Percentiles rank a stretch among this genome's conserved stretches.
phyloP scores from a whole-genome alignment of 108 stramenopile genomes.

The Fistulifera solaris region DNA sequence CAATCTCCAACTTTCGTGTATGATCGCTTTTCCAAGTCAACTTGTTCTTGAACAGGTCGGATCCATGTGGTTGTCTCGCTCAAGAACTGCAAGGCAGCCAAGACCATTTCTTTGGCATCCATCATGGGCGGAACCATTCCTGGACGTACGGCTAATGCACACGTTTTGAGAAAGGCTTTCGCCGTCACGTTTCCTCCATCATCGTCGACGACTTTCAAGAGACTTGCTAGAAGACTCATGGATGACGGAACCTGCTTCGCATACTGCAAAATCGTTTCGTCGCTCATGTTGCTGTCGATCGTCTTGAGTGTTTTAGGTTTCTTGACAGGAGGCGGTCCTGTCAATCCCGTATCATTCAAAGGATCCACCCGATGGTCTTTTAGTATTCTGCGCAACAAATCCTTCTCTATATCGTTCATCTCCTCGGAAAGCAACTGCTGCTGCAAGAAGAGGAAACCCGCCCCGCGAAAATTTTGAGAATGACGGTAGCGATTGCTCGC shows the following conservation, averaged over 20 bases:
- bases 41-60: constrained; percentile 12
- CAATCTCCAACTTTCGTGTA: constrained; percentile 25
- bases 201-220: not conserved
- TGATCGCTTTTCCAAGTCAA: constrained; percentile 33
- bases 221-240: constrained; percentile 2
- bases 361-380: too few relatives aligned
- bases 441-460: too few relatives aligned
- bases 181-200: constrained; percentile 2
- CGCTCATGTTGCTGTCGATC: constrained; percentile 5
- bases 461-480: too few relatives aligned
- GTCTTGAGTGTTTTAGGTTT: not conserved
- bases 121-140: constrained; percentile 50
- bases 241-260: not conserved
- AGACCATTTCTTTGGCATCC: constrained; percentile 70
- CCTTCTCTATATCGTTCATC: too few relatives aligned
- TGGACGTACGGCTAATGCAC: constrained; percentile 46
- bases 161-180: constrained; percentile 29
- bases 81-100: constrained; percentile 58
- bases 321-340: too few relatives aligned
- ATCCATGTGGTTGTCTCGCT: constrained; percentile 30
- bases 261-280: not conserved
- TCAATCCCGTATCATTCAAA: too few relatives aligned
- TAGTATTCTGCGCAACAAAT: too few relatives aligned
- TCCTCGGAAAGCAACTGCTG: too few relatives aligned
- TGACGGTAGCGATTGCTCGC: too few relatives aligned